phyloP scores from a whole-genome alignment of 257 asterid genomes.

The Nemophila menziesii region DNA sequence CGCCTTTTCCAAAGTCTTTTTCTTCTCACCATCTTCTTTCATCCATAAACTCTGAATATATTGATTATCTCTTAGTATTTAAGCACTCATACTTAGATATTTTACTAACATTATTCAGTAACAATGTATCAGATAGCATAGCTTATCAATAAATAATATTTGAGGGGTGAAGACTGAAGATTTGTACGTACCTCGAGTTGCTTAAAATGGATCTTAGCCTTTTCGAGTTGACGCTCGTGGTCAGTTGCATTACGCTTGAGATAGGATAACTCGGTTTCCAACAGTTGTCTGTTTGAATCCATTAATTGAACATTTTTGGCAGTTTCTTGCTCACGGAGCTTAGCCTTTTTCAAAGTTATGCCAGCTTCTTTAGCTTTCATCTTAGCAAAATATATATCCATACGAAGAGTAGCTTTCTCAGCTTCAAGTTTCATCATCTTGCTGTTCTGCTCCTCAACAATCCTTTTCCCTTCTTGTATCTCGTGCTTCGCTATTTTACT shows the following conservation, averaged over 20 bases:
- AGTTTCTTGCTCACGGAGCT: constrained; percentile 42
- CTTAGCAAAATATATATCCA: constrained; percentile 34
- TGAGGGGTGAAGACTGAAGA: too few species aligned
- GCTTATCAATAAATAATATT: too few species aligned
- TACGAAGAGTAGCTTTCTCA: constrained; percentile 31
- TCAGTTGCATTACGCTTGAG: constrained; percentile 20
- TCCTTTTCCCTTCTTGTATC: constrained; percentile 42
- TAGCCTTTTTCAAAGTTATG: constrained; percentile 28
- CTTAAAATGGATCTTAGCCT: constrained; percentile 27
- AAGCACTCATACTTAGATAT: too few species aligned
- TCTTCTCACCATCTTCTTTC: too few species aligned
- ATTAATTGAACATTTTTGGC: constrained; percentile 32
- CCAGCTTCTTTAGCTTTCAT: constrained; percentile 17
- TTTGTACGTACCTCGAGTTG: constrained; percentile 81
- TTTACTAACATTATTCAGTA: too few species aligned
- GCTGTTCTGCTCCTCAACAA: constrained; percentile 37
- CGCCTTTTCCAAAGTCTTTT: too few species aligned
- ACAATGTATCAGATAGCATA: too few species aligned
- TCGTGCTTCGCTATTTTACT: constrained; percentile 58
- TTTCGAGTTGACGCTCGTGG: constrained; percentile 22
- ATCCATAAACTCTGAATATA: too few species aligned
- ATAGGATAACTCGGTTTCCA: constrained; percentile 28
- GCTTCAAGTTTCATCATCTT: constrained; percentile 45
- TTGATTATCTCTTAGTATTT: too few species aligned
- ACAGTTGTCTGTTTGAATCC: constrained; percentile 29